Evolutionary conservation across 2,329 filamentous ascomycete genomes (phyloP), one percentile per base, ranked within the genome.

Genomic region (Sarocladium kiliense): DNA sequence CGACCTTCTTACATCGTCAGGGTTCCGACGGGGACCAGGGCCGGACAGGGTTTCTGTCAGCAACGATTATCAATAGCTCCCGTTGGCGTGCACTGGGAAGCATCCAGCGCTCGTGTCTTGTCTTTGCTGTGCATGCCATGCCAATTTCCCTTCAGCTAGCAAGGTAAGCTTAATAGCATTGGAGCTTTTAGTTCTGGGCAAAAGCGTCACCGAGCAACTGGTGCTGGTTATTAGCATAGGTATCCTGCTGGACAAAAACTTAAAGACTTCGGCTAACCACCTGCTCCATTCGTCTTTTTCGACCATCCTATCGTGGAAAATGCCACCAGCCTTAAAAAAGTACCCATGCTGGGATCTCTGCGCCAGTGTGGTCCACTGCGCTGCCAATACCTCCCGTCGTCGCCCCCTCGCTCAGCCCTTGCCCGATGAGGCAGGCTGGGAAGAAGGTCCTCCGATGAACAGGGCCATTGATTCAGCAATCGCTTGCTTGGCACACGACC

Each of bases 401-500:
- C 41, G 23, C 41, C 7, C 41, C 41, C 11, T 45, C 41, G 16
- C 36, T 19, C 30, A 51, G 47, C 27, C 47, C 25, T 34, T 51
- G 12, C 47, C 47, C 23, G 30, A 51, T 51, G n/a, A 51, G 47
- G 47, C 47, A 51, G 47, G 47, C 47, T 51, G 47, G 47, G 47
- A 51, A 51, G 47, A 51, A 51, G 47, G 47, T 25, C 47, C 47
- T 51, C 47, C 47, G 47, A 51, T 51, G 26, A 44, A 18, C 39
- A 44, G 47, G 44, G 44, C 9, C 18, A 23, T 47, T 47, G 18
- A 12, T 10, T 26, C 14, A 30, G 44, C 12, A n/a, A 30, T 44
- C 16, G 18, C 16, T 44, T 9, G 23, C 26, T 49, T 27, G 44
- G 44, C 44, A 25, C 18, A 16, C 21, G 41, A 44, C 41, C 37